Evolutionary conservation across 2,329 filamentous ascomycete species (phyloP), one percentile per base, ranked within the genome.

Genomic region (Claviceps pazoutovae): DNA sequence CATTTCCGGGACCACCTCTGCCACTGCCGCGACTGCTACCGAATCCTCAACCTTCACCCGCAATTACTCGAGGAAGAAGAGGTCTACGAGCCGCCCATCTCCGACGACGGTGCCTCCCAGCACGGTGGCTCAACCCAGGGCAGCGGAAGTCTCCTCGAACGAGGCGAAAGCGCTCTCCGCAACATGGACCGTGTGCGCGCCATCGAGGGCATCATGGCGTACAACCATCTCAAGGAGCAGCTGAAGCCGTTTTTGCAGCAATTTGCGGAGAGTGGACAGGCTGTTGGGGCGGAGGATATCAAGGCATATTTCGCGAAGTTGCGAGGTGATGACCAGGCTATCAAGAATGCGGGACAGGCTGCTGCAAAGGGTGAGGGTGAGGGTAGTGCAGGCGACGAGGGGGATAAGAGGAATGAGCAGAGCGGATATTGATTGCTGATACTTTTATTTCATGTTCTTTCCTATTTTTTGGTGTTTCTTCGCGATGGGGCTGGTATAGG

Each of bases 131-230:
- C 75, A 4, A 81, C 78, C 2, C 74, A 80, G 5, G 86, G 87
- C 48, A 90, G 87, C 37, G 86, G 86, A 46, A 93, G 86, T 56
- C 74, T 98, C 2, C 81, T 94, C 37, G 90, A 97, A 48, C 86
- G 89, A 17, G 93, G 93, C 46, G 93, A 98, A 70, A 91, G 88
- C 47, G 91, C 90, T 0, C 76, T 98, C 30, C 88, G 83, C 64
- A 94, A 88, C 60, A 83, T 98, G 52, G 93, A 98, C 64, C 86
- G 93, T 2, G 91, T 97, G 7, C 78, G 84, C 14, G 93, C 93
- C 4, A 95, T 98, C 52, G 87, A 98, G 66, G 93, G 93, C 16
- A 91, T 95, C 46, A 96, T 97, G 89, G 91, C 90, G 0, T 98
- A 97, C 69, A 96, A 97, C 61, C 86, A 95, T 61, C 77, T 98